Conservation (phyloP, 1,139 yeast species). For the Nadsonia starkeyi-henricii region DNA sequence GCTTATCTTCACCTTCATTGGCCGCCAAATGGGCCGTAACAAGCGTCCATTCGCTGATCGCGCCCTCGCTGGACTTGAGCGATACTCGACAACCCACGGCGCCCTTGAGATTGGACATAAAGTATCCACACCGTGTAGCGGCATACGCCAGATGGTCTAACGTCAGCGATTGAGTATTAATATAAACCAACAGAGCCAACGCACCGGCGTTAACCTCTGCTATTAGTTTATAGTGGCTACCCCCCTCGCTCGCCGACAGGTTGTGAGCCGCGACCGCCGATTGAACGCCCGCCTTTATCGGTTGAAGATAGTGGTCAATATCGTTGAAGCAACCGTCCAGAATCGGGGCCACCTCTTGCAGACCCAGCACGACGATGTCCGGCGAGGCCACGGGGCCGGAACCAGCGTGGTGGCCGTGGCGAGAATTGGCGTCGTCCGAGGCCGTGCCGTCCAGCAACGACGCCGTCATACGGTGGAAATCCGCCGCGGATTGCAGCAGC, state of each 20-base stretch:
- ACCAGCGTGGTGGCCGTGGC: background rate
- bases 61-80: constrained; percentile 20
- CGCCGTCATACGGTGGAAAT: constrained; percentile 12
- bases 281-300: constrained; percentile 31
- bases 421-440: background rate
- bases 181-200: constrained; percentile 44
- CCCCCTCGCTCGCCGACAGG: too few relatives aligned
- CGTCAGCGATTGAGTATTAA: constrained; percentile 25
- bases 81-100: constrained; percentile 47
- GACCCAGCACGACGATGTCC: constrained; percentile 47
- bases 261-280: constrained; percentile 26
- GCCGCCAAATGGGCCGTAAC: constrained; percentile 65
- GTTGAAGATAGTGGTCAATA: constrained; percentile 30
- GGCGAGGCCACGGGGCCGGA: constrained; percentile 23
- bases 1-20: constrained; percentile 45
- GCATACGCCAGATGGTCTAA: constrained; percentile 21
- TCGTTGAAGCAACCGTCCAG: constrained; percentile 44
- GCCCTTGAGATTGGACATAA: constrained; percentile 58
- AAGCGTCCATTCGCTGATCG: constrained; percentile 40
- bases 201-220: constrained; percentile 43
- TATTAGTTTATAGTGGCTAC: constrained; percentile 25
- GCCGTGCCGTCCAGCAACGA: constrained; percentile 7
- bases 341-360: constrained; percentile 61
- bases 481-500: constrained; percentile 16
- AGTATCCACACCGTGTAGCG: constrained; percentile 38